phyloP scores from a whole-genome alignment of 352 stramenopile species.

The Phytopythium vexans region DNA sequence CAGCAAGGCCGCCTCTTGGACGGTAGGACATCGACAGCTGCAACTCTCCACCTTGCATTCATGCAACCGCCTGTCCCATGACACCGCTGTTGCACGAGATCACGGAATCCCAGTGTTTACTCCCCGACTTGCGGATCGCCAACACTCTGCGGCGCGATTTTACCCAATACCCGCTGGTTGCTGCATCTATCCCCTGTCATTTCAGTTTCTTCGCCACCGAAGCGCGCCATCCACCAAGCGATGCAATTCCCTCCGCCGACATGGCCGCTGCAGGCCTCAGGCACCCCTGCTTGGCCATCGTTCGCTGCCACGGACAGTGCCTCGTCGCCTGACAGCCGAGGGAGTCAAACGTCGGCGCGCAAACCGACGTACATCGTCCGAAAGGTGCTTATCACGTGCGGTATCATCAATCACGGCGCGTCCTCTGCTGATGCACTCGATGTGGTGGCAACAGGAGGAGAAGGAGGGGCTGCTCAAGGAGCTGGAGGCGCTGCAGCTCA shows the following conservation, averaged over 20 bases:
- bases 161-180: too few species aligned
- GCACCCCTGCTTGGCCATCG: neutral
- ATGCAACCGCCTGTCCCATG: too few species aligned
- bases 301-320: too few species aligned
- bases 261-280: constrained; percentile 5
- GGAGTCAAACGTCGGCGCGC: neutral
- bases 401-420: constrained; percentile 4
- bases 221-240: constrained; percentile 1
- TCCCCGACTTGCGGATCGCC: too few species aligned
- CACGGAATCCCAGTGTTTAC: too few species aligned
- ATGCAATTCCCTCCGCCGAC: constrained; percentile 1
- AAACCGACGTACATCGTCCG: constrained; percentile 19
- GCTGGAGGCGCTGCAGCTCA: constrained; percentile 23
- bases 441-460: constrained; percentile 21
- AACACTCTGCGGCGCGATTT: too few species aligned
- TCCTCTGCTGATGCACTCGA: constrained; percentile 1
- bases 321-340: too few species aligned
- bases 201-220: neutral
- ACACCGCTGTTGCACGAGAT: too few species aligned
- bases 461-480: constrained; percentile 29
- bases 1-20: too few species aligned
- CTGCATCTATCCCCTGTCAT: too few species aligned
- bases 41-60: too few species aligned
- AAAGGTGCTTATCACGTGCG: constrained; percentile 7
- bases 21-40: too few species aligned